These are phyloP conservation scores for Saksenaea vasiformis DNA, from an alignment of 371 early-diverging fungal genomes.

Conservation along the genomic window DNA sequence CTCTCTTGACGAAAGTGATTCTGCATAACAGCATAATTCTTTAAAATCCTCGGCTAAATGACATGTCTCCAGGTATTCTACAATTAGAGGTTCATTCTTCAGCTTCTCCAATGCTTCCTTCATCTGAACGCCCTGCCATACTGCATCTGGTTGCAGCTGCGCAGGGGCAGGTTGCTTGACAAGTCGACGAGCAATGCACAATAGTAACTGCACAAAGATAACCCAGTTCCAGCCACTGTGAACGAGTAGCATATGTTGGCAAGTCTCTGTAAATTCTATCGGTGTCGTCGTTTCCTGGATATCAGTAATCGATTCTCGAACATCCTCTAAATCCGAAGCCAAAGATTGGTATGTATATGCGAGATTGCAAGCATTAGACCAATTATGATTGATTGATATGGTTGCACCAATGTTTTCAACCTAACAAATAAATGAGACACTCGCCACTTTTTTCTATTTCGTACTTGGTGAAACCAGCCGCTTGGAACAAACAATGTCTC, in stretches of 20 bases:
- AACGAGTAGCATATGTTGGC: conserved; percentile 49
- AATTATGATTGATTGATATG: conserved; percentile 81
- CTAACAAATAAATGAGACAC: background rate
- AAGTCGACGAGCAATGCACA: conserved; percentile 17
- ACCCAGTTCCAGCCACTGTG: conserved; percentile 69
- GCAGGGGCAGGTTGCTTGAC: background rate
- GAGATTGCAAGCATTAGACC: conserved; percentile 66
- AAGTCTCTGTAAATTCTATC: conserved; percentile 50
- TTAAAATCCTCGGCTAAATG: background rate
- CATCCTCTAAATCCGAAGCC: conserved; percentile 46
- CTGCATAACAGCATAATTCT: background rate
- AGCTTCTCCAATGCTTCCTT: background rate
- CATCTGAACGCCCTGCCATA: conserved; percentile 20
- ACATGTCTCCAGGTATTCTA: conserved; percentile 4
- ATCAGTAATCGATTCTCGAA: conserved; percentile 58
- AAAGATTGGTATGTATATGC: conserved; percentile 49
- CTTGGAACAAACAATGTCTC: conserved; percentile 76
- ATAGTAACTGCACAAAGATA: conserved; percentile 22
- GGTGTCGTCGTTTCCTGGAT: conserved; percentile 44
- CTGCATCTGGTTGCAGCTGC: conserved; percentile 12
- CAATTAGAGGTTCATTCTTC: background rate
- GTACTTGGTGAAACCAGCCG: conserved; percentile 76
- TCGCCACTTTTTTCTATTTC: background rate
- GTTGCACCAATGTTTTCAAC: conserved; percentile 71
- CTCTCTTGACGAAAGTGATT: background rate